Conservation (phyloP, 305 asterid species). For the Fraxinus velutina region DNA sequence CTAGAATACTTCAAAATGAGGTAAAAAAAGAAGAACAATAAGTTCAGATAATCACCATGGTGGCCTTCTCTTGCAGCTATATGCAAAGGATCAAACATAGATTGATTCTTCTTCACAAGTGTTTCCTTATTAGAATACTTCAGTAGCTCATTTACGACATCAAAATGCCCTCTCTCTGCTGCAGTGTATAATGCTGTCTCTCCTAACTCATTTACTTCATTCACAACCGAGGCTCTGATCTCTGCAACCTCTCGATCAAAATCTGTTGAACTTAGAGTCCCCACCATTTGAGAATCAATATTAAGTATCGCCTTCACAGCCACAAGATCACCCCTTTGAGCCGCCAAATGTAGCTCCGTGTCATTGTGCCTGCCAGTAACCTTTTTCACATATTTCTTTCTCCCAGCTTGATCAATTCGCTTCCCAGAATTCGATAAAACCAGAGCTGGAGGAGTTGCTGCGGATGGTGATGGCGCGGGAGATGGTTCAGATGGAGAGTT, state of each 20-base stretch:
- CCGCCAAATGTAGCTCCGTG: slow-evolving; percentile 59
- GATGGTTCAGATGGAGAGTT: slow-evolving; percentile 54
- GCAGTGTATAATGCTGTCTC: slow-evolving; percentile 54
- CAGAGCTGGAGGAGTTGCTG: slow-evolving; percentile 76
- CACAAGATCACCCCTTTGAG: slow-evolving; percentile 49
- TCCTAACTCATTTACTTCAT: slow-evolving; percentile 57
- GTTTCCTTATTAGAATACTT: slow-evolving; percentile 50
- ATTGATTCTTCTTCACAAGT: slow-evolving; percentile 44
- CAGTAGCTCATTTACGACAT: slow-evolving; percentile 57
- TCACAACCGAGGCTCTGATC: slow-evolving; percentile 53
- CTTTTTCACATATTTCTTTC: slow-evolving; percentile 51
- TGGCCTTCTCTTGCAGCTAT: slow-evolving; percentile 59
- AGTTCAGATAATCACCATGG: slow-evolving; percentile 37
- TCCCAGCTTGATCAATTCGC: slow-evolving; percentile 45
- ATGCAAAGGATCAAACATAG: slow-evolving; percentile 57
- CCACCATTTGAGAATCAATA: slow-evolving; percentile 46
- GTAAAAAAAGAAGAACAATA: not conserved
- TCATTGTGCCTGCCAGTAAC: slow-evolving; percentile 59
- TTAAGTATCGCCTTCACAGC: slow-evolving; percentile 61
- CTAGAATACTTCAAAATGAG: not conserved
- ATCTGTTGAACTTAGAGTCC: slow-evolving; percentile 42
- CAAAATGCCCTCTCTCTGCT: slow-evolving; percentile 55
- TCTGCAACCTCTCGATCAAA: slow-evolving; percentile 54
- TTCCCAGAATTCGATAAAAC: slow-evolving; percentile 54
- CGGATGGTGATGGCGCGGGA: slow-evolving; percentile 74